Evolutionary conservation across 768 basidiomycete species (phyloP), one percentile per base, ranked within the genome.

Genomic region (Agaricus bisporus): DNA sequence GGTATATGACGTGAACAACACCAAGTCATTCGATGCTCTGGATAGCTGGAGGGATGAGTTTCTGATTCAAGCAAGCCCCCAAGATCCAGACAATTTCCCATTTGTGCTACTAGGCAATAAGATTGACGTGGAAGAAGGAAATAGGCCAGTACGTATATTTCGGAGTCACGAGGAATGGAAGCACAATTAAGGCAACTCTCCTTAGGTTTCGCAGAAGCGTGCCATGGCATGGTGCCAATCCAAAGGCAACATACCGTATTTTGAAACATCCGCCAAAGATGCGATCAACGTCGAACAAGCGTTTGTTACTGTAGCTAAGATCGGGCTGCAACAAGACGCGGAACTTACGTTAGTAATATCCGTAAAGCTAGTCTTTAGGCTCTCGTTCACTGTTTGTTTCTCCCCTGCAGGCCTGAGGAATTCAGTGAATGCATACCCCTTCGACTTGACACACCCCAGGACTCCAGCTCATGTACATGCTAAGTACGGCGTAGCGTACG

Each of bases 181-280:
- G 14, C 29, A 32, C 12, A 12, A 17, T 17, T 20, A 17, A 48
- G 11, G 29, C 29, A 32, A 17, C 20, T 28, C 14, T 11, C 26
- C 43, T 20, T 61, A 95, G 94, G 95, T 99, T 20, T 92, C 93
- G 5, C 97, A 99, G 85, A 99, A 99, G 70, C 90, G 95, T 39
- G 95, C 97, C 15, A 97, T 98, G 93, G 91, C 95, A 5, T 99
- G 97, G 97, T 99, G 97, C 69, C 95, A 98, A 64, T 88, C 94
- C 54, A 98, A 98, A 75, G 95, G 95, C 66, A 98, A 98, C 71
- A 97, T 98, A 59, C 97, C 97, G 20, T 99, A 98, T 74, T 99
- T 98, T 68, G 97, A 99, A 75, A 98, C 97, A 8, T 99, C 97
- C 9, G 97, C 97, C 29, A 99, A 99, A 73, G 97, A 99, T 71